A percentile compares a stretch with the other conserved stretches of the same genome.
Evolutionary conservation across 2,329 filamentous ascomycete genomes (phyloP).

Genomic region (Fusarium nematophilum): DNA sequence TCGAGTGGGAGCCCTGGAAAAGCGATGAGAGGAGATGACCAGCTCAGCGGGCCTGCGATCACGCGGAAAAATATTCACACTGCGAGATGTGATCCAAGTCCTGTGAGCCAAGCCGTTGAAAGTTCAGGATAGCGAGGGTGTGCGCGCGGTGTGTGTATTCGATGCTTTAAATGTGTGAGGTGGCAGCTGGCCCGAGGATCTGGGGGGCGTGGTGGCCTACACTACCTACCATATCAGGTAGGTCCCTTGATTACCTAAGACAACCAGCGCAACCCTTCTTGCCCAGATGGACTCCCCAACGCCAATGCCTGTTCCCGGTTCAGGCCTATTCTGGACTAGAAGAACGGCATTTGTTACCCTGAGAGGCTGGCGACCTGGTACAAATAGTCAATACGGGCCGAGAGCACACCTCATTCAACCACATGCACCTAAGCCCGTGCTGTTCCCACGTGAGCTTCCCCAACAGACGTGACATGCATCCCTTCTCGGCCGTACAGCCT

Average conservation of each 20-base stretch:
- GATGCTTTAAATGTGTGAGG: constrained; percentile 30
- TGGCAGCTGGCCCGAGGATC: constrained; percentile 31
- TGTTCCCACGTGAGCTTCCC: constrained; percentile 40
- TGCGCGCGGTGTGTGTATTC: constrained; percentile 1
- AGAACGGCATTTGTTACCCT: not conserved
- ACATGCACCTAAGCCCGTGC: constrained; percentile 34
- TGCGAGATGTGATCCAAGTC: not conserved
- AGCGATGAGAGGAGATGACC: too few relatives aligned
- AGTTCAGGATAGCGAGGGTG: constrained; percentile 1
- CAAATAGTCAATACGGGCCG: constrained; percentile 14
- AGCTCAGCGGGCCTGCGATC: too few relatives aligned
- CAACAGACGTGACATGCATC: constrained; percentile 36
- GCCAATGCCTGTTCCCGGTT: not conserved
- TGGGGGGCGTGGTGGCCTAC: constrained; percentile 27
- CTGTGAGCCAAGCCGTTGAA: constrained; percentile 3
- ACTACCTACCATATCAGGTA: constrained; percentile 9
- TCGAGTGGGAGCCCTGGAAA: too few relatives aligned
- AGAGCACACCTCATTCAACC: constrained; percentile 10
- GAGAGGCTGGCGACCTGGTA: not conserved
- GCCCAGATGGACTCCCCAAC: constrained; percentile 4
- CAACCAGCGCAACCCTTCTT: too few relatives aligned
- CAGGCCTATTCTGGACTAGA: constrained; percentile 2
- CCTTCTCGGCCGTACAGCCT: not conserved
- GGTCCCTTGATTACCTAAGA: constrained; percentile 23
- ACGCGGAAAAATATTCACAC: not conserved